Conservation (phyloP, 495 filamentous ascomycete genomes). For the Tuber melanosporum region DNA sequence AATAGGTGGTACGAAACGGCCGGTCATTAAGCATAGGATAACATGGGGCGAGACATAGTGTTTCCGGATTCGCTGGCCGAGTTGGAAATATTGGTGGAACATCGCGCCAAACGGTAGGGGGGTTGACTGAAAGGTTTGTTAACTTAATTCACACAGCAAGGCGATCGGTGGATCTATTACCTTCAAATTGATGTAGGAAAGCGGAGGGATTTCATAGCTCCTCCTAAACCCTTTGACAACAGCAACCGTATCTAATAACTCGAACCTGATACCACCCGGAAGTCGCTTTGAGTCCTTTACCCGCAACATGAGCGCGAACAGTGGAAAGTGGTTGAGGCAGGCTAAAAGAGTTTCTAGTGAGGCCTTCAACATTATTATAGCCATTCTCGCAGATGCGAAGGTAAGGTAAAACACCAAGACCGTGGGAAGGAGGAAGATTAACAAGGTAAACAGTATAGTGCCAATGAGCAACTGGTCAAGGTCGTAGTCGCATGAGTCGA, state of each 20-base stretch:
- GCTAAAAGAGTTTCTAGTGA: constrained; percentile 82
- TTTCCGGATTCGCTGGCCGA: constrained; percentile 82
- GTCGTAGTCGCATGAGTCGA: constrained; percentile 98
- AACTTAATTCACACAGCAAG: not conserved
- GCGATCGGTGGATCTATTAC: not conserved
- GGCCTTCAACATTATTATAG: constrained; percentile 87
- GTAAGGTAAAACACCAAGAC: constrained; percentile 95
- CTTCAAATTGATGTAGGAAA: constrained; percentile 36
- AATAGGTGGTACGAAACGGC: constrained; percentile 83
- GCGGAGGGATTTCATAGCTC: not conserved
- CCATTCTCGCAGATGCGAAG: constrained; percentile 89
- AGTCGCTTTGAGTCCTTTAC: constrained; percentile 87
- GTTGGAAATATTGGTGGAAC: constrained; percentile 96
- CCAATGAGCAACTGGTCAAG: constrained; percentile 94
- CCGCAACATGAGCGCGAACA: constrained; percentile 94
- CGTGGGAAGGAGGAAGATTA: constrained; percentile 92
- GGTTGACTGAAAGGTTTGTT: constrained; percentile 56
- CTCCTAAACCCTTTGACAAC: not conserved
- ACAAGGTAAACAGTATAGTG: constrained; percentile 90
- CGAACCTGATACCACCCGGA: constrained; percentile 54
- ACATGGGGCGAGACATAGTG: constrained; percentile 90
- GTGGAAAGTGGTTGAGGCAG: constrained; percentile 93
- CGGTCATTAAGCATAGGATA: constrained; percentile 77
- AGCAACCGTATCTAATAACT: constrained; percentile 8
- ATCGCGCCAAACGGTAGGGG: constrained; percentile 84